These are phyloP conservation scores for Arabidopsis hybrid DNA, from an alignment of 441 rosid species.

Conservation along the genomic window DNA sequence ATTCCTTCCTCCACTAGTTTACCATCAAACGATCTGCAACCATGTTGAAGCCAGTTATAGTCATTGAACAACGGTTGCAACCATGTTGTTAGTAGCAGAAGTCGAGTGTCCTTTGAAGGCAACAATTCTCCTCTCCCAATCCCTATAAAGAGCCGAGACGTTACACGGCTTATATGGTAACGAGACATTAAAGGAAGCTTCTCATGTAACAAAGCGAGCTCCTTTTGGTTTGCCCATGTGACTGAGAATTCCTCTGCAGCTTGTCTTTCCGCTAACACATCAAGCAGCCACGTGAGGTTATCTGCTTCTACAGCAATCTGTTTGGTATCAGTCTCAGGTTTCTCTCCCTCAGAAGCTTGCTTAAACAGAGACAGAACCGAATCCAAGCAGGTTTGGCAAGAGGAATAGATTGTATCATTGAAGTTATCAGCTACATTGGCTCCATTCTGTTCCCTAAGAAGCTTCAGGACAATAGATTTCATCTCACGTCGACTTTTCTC, in stretches of 20 bases:
- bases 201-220: slow-evolving; percentile 67
- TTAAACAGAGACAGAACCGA: slow-evolving; percentile 63
- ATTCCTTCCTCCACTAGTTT: slow-evolving; percentile 97
- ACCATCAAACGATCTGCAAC: slow-evolving; percentile 83
- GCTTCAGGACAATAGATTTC: slow-evolving; percentile 87
- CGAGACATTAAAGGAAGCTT: slow-evolving; percentile 78
- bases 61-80: slow-evolving; percentile 89
- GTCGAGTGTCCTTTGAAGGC: slow-evolving; percentile 84
- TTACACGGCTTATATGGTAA: slow-evolving; percentile 82
- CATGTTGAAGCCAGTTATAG: slow-evolving; percentile 91
- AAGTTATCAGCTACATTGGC: slow-evolving; percentile 64
- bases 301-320: slow-evolving; percentile 84
- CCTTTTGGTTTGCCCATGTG: slow-evolving; percentile 85
- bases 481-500: slow-evolving; percentile 91
- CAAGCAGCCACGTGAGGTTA: slow-evolving; percentile 91
- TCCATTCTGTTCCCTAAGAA: slow-evolving; percentile 75
- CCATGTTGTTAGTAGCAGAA: slow-evolving; percentile 76
- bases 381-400: slow-evolving; percentile 72
- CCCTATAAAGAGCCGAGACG: slow-evolving; percentile 82
- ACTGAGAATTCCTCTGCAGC: slow-evolving; percentile 82
- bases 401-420: slow-evolving; percentile 67
- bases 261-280: slow-evolving; percentile 79
- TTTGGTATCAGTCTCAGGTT: slow-evolving; percentile 56
- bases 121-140: slow-evolving; percentile 91
- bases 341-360: slow-evolving; percentile 63